A percentile compares a stretch with the other conserved stretches of the same genome.
phyloP scores from a whole-genome alignment of 2,329 filamentous ascomycete species.

The Magnaporthiopsis poae region DNA sequence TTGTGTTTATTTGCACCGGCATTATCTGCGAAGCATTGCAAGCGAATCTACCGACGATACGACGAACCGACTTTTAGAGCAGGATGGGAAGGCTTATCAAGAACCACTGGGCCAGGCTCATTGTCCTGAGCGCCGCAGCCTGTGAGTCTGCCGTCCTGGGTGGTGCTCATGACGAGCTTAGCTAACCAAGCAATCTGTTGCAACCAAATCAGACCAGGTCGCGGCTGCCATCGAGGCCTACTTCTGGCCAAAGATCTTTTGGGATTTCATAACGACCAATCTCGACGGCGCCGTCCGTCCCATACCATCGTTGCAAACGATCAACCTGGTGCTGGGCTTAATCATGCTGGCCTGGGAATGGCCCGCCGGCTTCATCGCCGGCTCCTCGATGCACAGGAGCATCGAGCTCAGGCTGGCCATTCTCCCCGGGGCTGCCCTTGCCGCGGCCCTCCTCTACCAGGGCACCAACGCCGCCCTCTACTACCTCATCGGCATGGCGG shows the following conservation, averaged over 20 bases:
- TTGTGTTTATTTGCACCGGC: neutral
- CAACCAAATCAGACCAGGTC: slow-evolving; percentile 62
- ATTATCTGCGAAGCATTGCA: slow-evolving; percentile 3
- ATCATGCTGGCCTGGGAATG: slow-evolving; percentile 80
- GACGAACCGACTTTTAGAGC: neutral
- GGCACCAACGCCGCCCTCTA: slow-evolving; percentile 86
- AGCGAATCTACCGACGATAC: slow-evolving; percentile 12
- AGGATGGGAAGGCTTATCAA: slow-evolving; percentile 96
- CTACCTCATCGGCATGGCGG: slow-evolving; percentile 72
- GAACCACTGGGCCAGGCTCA: slow-evolving; percentile 96
- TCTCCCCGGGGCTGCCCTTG: slow-evolving; percentile 67
- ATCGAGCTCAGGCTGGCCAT: slow-evolving; percentile 77
- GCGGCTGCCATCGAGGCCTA: slow-evolving; percentile 73
- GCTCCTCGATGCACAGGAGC: slow-evolving; percentile 69
- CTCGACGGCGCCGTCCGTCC: slow-evolving; percentile 80
- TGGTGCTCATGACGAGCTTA: neutral
- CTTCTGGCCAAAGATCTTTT: slow-evolving; percentile 99
- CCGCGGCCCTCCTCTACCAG: slow-evolving; percentile 75
- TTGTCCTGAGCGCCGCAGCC: slow-evolving; percentile 72
- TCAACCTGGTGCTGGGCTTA: slow-evolving; percentile 78
- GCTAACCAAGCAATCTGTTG: slow-evolving; percentile 18
- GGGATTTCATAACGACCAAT: slow-evolving; percentile 88
- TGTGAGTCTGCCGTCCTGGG: slow-evolving; percentile 40
- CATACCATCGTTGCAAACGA: slow-evolving; percentile 74
- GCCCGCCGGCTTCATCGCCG: slow-evolving; percentile 70